phyloP scores from a whole-genome alignment of 2,329 filamentous ascomycete species.

The Monosporascus sp. region DNA sequence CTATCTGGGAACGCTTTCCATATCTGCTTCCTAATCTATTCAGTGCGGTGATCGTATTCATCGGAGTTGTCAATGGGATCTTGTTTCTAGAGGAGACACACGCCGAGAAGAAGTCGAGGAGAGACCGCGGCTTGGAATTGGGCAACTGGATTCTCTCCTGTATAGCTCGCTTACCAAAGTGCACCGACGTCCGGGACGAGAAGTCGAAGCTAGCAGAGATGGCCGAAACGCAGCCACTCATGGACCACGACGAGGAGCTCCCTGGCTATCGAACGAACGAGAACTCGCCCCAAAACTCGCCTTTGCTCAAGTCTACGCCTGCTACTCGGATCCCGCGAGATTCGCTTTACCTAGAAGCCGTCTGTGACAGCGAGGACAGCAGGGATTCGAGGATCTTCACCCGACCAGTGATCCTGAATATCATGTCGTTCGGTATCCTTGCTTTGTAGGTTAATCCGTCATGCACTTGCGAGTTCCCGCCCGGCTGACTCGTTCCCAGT shows the following conservation, averaged over 20 bases:
- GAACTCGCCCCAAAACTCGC: conserved; percentile 43
- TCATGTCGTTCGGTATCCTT: conserved; percentile 83
- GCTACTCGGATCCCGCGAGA: conserved; percentile 30
- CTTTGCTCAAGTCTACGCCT: conserved; percentile 25
- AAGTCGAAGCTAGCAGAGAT: conserved; percentile 33
- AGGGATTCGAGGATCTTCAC: conserved; percentile 65
- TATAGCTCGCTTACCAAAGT: conserved; percentile 32
- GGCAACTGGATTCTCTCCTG: conserved; percentile 63
- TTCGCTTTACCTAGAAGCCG: conserved; percentile 28
- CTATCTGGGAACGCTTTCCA: conserved; percentile 79
- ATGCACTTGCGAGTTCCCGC: not conserved
- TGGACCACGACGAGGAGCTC: conserved; percentile 55
- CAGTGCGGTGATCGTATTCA: conserved; percentile 56
- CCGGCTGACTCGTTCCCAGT: conserved; percentile 40
- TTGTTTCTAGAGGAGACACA: conserved; percentile 89
- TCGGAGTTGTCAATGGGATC: conserved; percentile 60
- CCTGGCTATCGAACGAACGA: conserved; percentile 64
- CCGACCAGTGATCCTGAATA: conserved; percentile 77
- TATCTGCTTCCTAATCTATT: conserved; percentile 61
- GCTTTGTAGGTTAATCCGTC: conserved; percentile 71
- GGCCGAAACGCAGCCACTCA: conserved; percentile 55
- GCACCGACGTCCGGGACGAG: conserved; percentile 30
- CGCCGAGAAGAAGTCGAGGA: conserved; percentile 67
- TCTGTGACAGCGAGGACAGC: conserved; percentile 10
- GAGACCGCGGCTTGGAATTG: conserved; percentile 70